phyloP scores from a whole-genome alignment of 345 rosid species.

The Linum trigynum region DNA sequence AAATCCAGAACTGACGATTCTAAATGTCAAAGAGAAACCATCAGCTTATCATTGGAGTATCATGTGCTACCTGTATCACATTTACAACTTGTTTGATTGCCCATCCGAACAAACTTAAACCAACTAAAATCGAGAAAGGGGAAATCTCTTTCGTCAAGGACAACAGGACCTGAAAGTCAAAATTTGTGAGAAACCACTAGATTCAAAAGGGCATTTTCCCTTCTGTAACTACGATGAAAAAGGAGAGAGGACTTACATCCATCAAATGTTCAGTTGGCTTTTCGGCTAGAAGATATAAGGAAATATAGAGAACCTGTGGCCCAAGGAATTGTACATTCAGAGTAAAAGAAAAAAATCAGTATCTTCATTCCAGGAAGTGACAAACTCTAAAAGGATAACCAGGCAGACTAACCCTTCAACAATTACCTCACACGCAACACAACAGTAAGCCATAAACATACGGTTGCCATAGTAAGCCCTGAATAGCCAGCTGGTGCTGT shows the following conservation, averaged over 20 bases:
- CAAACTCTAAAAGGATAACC: neutral
- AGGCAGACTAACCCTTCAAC: neutral
- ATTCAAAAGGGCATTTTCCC: neutral
- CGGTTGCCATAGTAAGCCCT: conserved; percentile 86
- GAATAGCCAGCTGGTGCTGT: conserved; percentile 89
- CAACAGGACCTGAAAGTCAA: conserved; percentile 40
- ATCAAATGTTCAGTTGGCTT: conserved; percentile 48
- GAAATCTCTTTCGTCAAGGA: conserved; percentile 36
- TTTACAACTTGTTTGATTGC: conserved; percentile 69
- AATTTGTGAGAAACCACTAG: conserved; percentile 6
- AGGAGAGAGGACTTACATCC: conserved; percentile 38
- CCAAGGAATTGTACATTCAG: conserved; percentile 5
- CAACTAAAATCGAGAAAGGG: conserved; percentile 41
- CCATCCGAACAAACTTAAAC: conserved; percentile 70
- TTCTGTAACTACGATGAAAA: conserved; percentile 5
- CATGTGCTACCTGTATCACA: conserved; percentile 59
- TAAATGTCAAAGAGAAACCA: neutral
- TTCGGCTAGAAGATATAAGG: conserved; percentile 55
- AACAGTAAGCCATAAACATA: conserved; percentile 87
- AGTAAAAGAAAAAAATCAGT: conserved; percentile 9
- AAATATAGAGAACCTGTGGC: conserved; percentile 70
- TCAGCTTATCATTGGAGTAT: neutral
- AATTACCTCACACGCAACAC: conserved; percentile 86
- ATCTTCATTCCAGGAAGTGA: neutral
- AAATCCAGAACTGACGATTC: neutral